Evolutionary conservation across 106 monocot species (phyloP).

Genomic region (Hemerocallis citrina): DNA sequence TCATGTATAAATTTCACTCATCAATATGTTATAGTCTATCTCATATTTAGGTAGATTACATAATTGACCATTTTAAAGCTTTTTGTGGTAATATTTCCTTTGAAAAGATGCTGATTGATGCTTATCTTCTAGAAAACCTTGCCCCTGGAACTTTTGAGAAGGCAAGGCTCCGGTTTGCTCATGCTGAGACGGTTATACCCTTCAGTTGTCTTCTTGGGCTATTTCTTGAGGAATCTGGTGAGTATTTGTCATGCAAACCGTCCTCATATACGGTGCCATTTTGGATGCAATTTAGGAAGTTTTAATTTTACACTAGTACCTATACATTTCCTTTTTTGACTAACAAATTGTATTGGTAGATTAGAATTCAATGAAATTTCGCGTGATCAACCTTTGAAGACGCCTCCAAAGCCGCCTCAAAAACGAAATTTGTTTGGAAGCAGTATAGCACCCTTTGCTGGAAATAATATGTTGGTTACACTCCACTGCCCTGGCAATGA

Average conservation of each 20-base stretch:
- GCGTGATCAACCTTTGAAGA: slow-evolving; percentile 41
- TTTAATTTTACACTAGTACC: background rate
- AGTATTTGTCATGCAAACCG: slow-evolving; percentile 8
- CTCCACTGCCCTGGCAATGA: slow-evolving; percentile 51
- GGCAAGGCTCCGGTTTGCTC: slow-evolving; percentile 96
- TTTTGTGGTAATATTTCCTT: background rate
- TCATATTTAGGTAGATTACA: background rate
- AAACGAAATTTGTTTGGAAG: slow-evolving; percentile 80
- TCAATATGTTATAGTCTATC: background rate
- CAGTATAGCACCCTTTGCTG: slow-evolving; percentile 82
- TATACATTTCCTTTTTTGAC: too few relatives aligned
- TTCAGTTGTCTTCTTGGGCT: slow-evolving; percentile 94
- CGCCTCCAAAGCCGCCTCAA: slow-evolving; percentile 82
- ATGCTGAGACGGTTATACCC: slow-evolving; percentile 94
- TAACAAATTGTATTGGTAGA: background rate
- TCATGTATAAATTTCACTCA: too few relatives aligned
- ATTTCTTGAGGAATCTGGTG: slow-evolving; percentile 73
- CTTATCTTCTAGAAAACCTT: slow-evolving; percentile 44
- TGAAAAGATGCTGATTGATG: background rate
- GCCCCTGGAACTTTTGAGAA: slow-evolving; percentile 70
- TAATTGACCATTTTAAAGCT: background rate
- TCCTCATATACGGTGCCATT: background rate
- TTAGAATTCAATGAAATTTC: slow-evolving; percentile 74
- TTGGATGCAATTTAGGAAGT: too few relatives aligned
- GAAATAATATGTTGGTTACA: slow-evolving; percentile 80